Base-by-base conservation (phyloP, 495 filamentous ascomycete genomes). In the Aspergillus steynii region DNA sequence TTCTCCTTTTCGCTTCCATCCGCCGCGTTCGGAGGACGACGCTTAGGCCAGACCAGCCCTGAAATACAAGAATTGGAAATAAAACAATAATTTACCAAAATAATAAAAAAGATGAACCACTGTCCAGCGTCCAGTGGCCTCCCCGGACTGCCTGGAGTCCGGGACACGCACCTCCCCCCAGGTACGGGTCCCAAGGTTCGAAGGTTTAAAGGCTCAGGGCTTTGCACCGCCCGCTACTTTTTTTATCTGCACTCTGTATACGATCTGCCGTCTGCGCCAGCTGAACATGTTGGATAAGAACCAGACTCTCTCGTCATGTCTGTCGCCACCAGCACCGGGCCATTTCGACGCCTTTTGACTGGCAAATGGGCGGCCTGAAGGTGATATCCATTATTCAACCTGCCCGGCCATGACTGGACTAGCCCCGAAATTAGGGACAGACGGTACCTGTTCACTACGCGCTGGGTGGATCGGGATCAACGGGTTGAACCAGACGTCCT, bases 1-100 rank as follows among this genome's bases (percentile, higher is more conserved):
- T 20, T 58, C 56, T 32, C 56, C 56, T 58, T 32, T 58, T 58
- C 27, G 20, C 20, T 20, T 20, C 20, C 20, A 20, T 20, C 20
- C 20, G 20, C 20, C 20, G 20, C 20, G 20, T 20, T 20, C 20
- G 20, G 20, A 20, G 20, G 20, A 20, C 20, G 20, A 26, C 14
- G 27, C 25, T 20, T 29, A 42, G 42, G 34, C 32, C 53, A 32
- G 51, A n/a, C 53, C 9, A 55, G 29, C 28, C 31, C 31, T 34
- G 31, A 9, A 9, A 34, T 20, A 20, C 20, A 20, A 20, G 20
- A 20, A 20, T 20, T 20, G 20, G 20, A 20, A 20, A 20, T 20
- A 34, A 34, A 34, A 7, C 31, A 9, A 34, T 34, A 0, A 20
- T 20, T 20, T 20, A 20, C 20, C 20, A 20, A 20, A 20, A 20